These are phyloP conservation scores for Erigeron philadelphicus DNA, from an alignment of 140 eudicot genomes.

Conservation along the genomic window DNA sequence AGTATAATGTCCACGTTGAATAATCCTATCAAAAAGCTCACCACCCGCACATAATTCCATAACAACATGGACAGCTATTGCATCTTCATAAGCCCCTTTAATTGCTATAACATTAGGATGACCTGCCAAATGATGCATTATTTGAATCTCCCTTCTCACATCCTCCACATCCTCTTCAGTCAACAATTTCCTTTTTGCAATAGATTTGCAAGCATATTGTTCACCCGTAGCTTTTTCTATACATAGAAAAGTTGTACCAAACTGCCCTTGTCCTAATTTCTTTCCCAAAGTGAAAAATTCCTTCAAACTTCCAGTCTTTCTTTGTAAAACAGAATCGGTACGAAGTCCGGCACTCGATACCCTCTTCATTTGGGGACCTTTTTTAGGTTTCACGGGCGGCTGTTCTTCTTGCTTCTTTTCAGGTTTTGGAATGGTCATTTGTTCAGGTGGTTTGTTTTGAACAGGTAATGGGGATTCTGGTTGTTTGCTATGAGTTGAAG, in stretches of 20 bases:
- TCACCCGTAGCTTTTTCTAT: slow-evolving; percentile 61
- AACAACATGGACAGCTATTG: slow-evolving; percentile 80
- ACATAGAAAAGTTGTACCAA: slow-evolving; percentile 70
- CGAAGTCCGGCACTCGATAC: slow-evolving; percentile 58
- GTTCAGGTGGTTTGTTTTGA: slow-evolving; percentile 73
- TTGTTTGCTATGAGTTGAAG: slow-evolving; percentile 33
- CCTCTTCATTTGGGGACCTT: slow-evolving; percentile 54
- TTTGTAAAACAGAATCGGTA: slow-evolving; percentile 58
- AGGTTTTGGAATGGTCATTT: slow-evolving; percentile 53
- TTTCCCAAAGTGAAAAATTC: slow-evolving; percentile 72
- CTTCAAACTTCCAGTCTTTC: slow-evolving; percentile 67
- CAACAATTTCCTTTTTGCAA: slow-evolving; percentile 78
- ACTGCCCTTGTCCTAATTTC: slow-evolving; percentile 92
- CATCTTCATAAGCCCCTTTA: slow-evolving; percentile 94
- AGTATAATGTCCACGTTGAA: slow-evolving; percentile 78
- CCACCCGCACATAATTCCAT: slow-evolving; percentile 94
- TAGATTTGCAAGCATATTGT: slow-evolving; percentile 82
- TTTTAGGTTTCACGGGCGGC: slow-evolving; percentile 46
- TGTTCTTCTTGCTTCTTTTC: slow-evolving; percentile 41
- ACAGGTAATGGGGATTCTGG: slow-evolving; percentile 57
- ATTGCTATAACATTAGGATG: slow-evolving; percentile 79
- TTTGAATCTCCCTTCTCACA: slow-evolving; percentile 91
- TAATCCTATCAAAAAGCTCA: slow-evolving; percentile 87
- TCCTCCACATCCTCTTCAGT: slow-evolving; percentile 89
- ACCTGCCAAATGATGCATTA: slow-evolving; percentile 89